phyloP scores from a whole-genome alignment of 2,329 filamentous ascomycete species.

The Arthrobotrys megalospora region DNA sequence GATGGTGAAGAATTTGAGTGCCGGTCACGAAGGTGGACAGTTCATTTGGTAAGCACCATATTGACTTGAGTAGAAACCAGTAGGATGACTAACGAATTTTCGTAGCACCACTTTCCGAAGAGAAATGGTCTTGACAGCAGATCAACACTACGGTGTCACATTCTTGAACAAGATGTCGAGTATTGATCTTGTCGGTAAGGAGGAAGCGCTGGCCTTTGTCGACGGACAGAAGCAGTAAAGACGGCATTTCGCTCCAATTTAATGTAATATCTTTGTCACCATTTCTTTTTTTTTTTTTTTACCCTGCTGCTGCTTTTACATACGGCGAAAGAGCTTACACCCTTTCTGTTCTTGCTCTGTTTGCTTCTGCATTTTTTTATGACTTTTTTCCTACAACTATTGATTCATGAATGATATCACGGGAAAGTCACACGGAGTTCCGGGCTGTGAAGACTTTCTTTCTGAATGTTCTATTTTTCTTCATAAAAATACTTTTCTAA shows the following conservation, averaged over 20 bases:
- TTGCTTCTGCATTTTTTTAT: constrained; percentile 3
- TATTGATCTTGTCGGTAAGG: constrained; percentile 88
- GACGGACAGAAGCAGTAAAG: constrained; percentile 77
- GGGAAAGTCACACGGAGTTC: constrained; percentile 61
- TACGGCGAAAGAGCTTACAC: neutral
- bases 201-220: constrained; percentile 93
- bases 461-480: constrained; percentile 20
- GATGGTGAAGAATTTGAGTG: constrained; percentile 82
- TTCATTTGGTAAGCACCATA: constrained; percentile 76
- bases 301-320: neutral
- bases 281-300: constrained; percentile 1
- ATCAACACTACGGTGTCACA: constrained; percentile 97
- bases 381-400: constrained; percentile 36
- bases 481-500: constrained; percentile 11
- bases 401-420: constrained; percentile 59
- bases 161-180: constrained; percentile 94
- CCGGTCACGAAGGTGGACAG: constrained; percentile 74
- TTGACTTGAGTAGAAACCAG: neutral
- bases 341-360: neutral
- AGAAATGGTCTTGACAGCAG: constrained; percentile 93
- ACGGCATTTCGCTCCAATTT: constrained; percentile 64
- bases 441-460: constrained; percentile 58
- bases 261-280: neutral
- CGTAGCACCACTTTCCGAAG: constrained; percentile 96
- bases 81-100: constrained; percentile 21